Conservation (phyloP, 139 green algal genomes). For the Volvox reticuliferus region DNA sequence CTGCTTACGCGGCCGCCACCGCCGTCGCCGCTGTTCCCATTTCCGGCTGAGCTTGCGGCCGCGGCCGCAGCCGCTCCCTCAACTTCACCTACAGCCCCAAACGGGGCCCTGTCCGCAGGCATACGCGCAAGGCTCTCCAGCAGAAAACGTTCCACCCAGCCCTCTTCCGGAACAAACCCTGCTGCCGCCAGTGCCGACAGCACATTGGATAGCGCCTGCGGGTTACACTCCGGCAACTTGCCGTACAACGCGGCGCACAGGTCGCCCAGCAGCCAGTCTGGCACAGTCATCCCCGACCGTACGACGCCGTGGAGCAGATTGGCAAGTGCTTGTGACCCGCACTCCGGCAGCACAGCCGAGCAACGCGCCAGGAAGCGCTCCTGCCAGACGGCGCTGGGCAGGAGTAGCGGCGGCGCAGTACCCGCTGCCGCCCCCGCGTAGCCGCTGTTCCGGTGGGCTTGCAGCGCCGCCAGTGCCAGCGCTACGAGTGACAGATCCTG, state of each 20-base stretch:
- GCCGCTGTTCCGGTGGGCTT: background rate
- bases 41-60: background rate
- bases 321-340: background rate
- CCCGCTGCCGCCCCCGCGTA: too few relatives aligned
- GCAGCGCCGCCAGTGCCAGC: constrained; percentile 24
- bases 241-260: constrained; percentile 30
- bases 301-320: constrained; percentile 38
- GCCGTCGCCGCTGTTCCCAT: background rate
- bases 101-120: background rate
- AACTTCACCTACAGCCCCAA: background rate
- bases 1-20: background rate
- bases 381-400: constrained; percentile 4
- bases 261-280: constrained; percentile 33
- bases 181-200: constrained; percentile 28
- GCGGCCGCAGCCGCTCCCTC: background rate
- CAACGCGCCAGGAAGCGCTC: background rate
- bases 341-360: background rate
- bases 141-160: constrained; percentile 33
- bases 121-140: constrained; percentile 13
- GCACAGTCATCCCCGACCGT: background rate
- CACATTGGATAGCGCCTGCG: constrained; percentile 34
- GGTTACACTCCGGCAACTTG: constrained; percentile 12
- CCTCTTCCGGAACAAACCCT: background rate
- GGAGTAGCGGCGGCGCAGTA: background rate
- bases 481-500: constrained; percentile 32